phyloP scores from a whole-genome alignment of 2,329 filamentous ascomycete species.

The Coniochaeta pulveracea region DNA sequence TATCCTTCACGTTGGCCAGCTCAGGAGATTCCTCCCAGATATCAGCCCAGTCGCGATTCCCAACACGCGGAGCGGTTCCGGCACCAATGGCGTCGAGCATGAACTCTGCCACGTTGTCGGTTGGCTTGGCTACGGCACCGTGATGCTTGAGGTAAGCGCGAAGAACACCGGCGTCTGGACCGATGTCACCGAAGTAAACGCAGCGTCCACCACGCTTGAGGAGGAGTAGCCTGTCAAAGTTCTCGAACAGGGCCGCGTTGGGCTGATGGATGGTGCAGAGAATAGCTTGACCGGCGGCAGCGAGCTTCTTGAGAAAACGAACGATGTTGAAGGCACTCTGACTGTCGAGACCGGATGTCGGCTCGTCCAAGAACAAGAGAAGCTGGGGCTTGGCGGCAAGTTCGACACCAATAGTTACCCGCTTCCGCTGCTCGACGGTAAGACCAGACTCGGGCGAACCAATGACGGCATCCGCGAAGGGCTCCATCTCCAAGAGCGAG shows the following conservation, averaged over 20 bases:
- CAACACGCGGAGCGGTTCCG: constrained; percentile 59
- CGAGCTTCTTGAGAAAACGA: constrained; percentile 65
- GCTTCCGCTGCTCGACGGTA: constrained; percentile 55
- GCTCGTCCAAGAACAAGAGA: constrained; percentile 69
- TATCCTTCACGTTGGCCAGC: constrained; percentile 51
- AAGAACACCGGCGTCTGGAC: constrained; percentile 60
- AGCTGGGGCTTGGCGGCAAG: constrained; percentile 72
- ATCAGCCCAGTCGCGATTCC: constrained; percentile 68
- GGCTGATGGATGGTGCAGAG: constrained; percentile 89
- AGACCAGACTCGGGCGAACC: constrained; percentile 56
- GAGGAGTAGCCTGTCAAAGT: constrained; percentile 74
- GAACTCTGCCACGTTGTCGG: constrained; percentile 58
- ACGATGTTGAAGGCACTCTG: constrained; percentile 69
- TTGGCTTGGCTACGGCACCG: constrained; percentile 45
- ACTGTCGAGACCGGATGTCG: constrained; percentile 62
- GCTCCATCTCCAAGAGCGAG: constrained; percentile 44
- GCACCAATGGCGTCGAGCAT: constrained; percentile 81
- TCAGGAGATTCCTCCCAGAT: constrained; percentile 68
- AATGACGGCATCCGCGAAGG: constrained; percentile 47
- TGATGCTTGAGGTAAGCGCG: constrained; percentile 49
- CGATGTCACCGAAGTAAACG: constrained; percentile 81
- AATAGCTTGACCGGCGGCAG: constrained; percentile 74
- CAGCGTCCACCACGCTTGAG: constrained; percentile 68
- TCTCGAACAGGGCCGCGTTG: constrained; percentile 74
- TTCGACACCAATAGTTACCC: constrained; percentile 87